Base-by-base conservation (phyloP, 768 basidiomycete genomes). In the Hypsizygus marmoreus region DNA sequence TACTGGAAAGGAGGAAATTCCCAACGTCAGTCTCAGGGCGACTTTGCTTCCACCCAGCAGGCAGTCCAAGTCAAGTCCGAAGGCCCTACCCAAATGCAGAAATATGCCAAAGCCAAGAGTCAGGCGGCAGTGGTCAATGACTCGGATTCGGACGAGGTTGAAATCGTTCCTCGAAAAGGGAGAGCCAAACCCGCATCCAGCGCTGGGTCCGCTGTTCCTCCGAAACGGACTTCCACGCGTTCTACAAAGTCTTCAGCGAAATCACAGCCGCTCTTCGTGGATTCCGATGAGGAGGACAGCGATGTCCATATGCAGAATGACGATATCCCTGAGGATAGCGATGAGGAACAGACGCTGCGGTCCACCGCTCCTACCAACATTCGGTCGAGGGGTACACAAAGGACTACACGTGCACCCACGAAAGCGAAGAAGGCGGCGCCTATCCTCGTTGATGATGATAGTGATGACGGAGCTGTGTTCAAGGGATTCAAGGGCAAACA, bases 391-490 rank as follows among this genome's bases (percentile, higher is more conserved):
- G 46, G 43, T 8, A 52, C 59, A 11, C 54, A 54, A 26, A 47
- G 51, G 30, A 61, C 64, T n/a, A 51, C 56, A 41, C 53, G 63
- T 28, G 45, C 61, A 35, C 44, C 57, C 9, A 51, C 59, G 9
- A 66, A 51, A 39, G 40, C 47, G 37, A 70, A 64, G 61, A 70
- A 62, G 36, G 50, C 61, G 12, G 58, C 62, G 1, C 67, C 71
- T 24, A 62, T 75, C 9, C 63, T 81, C 26, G 66, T 74, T 3
- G 81, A 82, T 45, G 84, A 87, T 55, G 85, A 86, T 60, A 86
- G 83, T 8, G 87, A 88, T 55, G 82, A 88, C 46, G 86, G 75
- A 5, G 77, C 74, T 22, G 78, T 80, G n/a, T 88, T 88, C 67
- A 79, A 77, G 52, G 85, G 85, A 5, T 85, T 85, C 53, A 64